Evolutionary conservation across 1,284 basidiomycete species (phyloP).

Genomic region (Sanghuangporus baumii): DNA sequence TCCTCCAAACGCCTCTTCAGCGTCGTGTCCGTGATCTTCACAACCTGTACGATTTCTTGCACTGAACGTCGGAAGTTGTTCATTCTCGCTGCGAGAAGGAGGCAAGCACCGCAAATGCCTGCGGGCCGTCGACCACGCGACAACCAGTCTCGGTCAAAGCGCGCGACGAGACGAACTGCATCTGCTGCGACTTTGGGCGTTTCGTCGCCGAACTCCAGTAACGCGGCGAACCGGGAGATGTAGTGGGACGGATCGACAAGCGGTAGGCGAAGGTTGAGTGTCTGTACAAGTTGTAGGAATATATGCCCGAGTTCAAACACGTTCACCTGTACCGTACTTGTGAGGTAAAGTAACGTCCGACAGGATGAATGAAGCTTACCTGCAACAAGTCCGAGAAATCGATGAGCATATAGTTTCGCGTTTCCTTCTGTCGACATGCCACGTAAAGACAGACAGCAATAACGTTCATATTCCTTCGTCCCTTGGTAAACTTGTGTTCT

Average conservation of each 20-base stretch:
- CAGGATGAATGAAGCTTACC: constrained; percentile 33
- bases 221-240: constrained; percentile 93
- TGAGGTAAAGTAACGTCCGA: constrained; percentile 1
- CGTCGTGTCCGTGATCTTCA: constrained; percentile 96
- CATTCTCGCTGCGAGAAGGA: constrained; percentile 96
- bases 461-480: constrained; percentile 88
- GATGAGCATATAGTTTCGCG: constrained; percentile 93
- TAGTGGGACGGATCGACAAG: constrained; percentile 96
- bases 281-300: constrained; percentile 91
- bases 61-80: constrained; percentile 93
- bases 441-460: constrained; percentile 95
- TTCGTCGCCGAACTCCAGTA: constrained; percentile 95
- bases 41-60: constrained; percentile 96
- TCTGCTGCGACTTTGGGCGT: constrained; percentile 90
- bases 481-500: constrained; percentile 91
- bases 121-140: constrained; percentile 91
- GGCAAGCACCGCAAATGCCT: constrained; percentile 94
- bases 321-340: constrained; percentile 64
- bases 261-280: constrained; percentile 82
- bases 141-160: constrained; percentile 98
- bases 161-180: constrained; percentile 88
- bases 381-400: constrained; percentile 94
- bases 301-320: constrained; percentile 97
- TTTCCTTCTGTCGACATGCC: constrained; percentile 89
- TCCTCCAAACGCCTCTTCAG: constrained; percentile 93